Base-by-base conservation (phyloP, 352 stramenopile genomes). In the Globisporangium camurandrum region DNA sequence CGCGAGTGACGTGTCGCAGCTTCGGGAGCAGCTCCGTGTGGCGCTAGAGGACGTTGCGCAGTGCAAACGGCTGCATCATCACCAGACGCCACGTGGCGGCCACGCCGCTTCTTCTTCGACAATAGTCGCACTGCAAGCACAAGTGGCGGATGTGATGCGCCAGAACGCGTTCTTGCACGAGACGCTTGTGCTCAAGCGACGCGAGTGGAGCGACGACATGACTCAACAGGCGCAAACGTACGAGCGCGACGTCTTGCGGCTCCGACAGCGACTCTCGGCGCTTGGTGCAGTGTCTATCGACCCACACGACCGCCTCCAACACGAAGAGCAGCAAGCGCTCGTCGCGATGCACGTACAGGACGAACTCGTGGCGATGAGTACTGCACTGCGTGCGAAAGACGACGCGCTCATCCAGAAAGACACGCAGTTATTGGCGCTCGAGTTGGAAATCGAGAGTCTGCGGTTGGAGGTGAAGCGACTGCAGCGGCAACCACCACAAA, bases 391-490 rank as follows among this genome's bases (percentile, higher is more conserved):
- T 7, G 47, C 44, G 14, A 75, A 77, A 46, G 75, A 88, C 50
- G 64, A 83, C 26, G 49, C 69, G 27, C 54, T 70, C 22, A 52
- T 89, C 30, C 49, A 57, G 17, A 81, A 83, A 54, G 77, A 92
- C 54, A 85, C 77, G 0, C 67, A 62, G 10, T 43, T 88, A 24
- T 68, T 89, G 37, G 77, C 85, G 22, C 57, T 86, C 9, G 71
- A 85, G 49, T 67, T 92, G 4, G 73, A 92, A 50, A 30, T 83
- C 11, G 77, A 92, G 56, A 87, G 66, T 46, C 36, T 85, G n/a
- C 65, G 70, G 2, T 56, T 84, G n/a, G 74, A 91, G 26, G 69
- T 72, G 39, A 62, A 69, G 37, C 71, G 75, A 2, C 60, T 84
- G 8, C 72, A 85, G 34, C 74, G 74, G 6, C 67, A 75, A 30